Evolutionary conservation across 371 early-diverging fungal species (phyloP), one percentile per base, ranked within the genome.

Genomic region (Parasitella parasitica): DNA sequence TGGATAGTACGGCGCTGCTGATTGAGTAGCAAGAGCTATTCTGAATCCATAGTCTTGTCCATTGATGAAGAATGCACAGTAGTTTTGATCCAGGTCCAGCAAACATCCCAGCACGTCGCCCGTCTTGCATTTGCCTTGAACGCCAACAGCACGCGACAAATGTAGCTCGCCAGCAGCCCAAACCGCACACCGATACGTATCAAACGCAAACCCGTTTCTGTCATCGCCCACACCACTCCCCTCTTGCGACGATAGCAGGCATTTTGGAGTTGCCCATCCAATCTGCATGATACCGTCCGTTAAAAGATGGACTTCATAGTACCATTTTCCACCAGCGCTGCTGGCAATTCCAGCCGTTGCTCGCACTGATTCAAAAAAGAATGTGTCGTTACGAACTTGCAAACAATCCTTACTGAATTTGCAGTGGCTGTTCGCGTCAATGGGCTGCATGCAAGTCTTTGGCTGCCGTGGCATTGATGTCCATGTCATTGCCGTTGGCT

Each of bases 241-340:
- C 48, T 85, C 84, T 52, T 85, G 84, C 1, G 84, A 82, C n/a
- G 74, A 73, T 54, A 85, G 80, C n/a, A 77, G 76, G 43, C 85
- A 83, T 16, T 78, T 74, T n/a, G 62, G 59, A 1, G 84, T 84
- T 0, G 83, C 85, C 84, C 85, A 86, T 9, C 87, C 87, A 30
- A 86, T 72, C 39, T 85, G 87, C 75, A 87, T 84, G 43, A 87
- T 81, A 5, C 87, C 87, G 18, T 71, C 69, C 0, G 83, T 84
- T 6, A 84, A 48, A 4, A 85, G 59, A 6, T 81, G 38, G 0
- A 82, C 81, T 57, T 87, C 87, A 58, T 84, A 87, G 54, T 80
- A 84, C 87, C 87, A 87, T 16, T 36, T 49, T 13, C 66, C 63
- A 13, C 26, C 20, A 8, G 58, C 32, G 3, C 15, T n/a, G 8